phyloP scores from a whole-genome alignment of 495 filamentous ascomycete genomes.

The Aeminium ludgeri region DNA sequence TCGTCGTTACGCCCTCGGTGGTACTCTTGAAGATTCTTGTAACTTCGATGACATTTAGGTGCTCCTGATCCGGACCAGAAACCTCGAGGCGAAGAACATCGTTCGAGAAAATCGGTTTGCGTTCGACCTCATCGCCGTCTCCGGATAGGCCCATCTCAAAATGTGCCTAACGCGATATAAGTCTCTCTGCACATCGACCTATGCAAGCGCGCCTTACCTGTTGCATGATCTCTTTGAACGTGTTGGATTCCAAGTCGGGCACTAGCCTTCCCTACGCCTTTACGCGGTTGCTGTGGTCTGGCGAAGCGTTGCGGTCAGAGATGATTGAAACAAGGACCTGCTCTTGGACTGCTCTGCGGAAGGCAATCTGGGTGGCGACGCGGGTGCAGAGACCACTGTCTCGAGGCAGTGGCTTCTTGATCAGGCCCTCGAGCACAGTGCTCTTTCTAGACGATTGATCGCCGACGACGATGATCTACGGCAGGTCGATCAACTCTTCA shows the following conservation, averaged over 20 bases:
- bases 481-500: constrained; percentile 14
- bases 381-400: constrained; percentile 33
- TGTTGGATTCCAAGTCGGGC: constrained; percentile 4
- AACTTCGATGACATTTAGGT: constrained; percentile 46
- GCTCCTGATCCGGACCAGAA: constrained; percentile 35
- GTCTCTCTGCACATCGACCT: background rate
- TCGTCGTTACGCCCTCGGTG: constrained; percentile 32
- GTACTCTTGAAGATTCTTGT: constrained; percentile 46
- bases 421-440: constrained; percentile 32
- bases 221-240: constrained; percentile 20
- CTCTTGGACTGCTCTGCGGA: constrained; percentile 26
- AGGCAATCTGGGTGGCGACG: constrained; percentile 42
- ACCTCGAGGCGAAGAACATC: constrained; percentile 45
- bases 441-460: constrained; percentile 31
- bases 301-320: constrained; percentile 22
- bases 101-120: constrained; percentile 33
- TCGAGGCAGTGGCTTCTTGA: constrained; percentile 26
- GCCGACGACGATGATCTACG: constrained; percentile 19
- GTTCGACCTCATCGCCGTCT: constrained; percentile 12
- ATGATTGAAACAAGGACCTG: constrained; percentile 31
- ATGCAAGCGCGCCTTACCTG: constrained; percentile 16
- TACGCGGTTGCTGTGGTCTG: constrained; percentile 14
- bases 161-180: constrained; percentile 22
- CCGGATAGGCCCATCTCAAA: constrained; percentile 29
- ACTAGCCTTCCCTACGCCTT: constrained; percentile 12